Evolutionary conservation across 129 eudicot genomes (phyloP), one percentile per base, ranked within the genome.

Genomic region (Erigeron canadensis): DNA sequence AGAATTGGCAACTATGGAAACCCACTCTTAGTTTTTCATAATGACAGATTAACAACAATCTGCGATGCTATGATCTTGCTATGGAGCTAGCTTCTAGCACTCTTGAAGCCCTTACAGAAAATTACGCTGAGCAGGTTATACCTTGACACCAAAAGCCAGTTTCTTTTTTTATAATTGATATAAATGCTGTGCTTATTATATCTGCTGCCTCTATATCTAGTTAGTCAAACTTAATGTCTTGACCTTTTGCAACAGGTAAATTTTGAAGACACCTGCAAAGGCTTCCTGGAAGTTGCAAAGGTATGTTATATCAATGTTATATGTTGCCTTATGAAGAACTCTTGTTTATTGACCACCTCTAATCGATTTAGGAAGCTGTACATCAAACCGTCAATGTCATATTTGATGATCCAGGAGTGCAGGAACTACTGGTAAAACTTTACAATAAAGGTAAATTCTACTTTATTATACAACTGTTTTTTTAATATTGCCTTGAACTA

Each of bases 211-310:
- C 56, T 62, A 8, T 40, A 17, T 23, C 18, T 67, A 22, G 15
- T 59, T 58, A 42, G 17, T 61, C 56, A 15, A 54, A 22, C 77
- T 55, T 39, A 61, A 12, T 46, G 69, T 37, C 18, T 67, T 34
- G 74, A 51, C 10, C 21, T 73, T 18, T 46, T 84, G 68, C 65
- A 71, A 47, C 93, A 94, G 99, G 87, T 94, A 60, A 84, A 87
- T 81, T 94, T 94, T 94, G 99, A 94, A 73, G 99, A 94, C 74
- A 94, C 99, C 10, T 94, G 99, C 84, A 94, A 94, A 88, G 99
- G 99, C 54, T 94, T 94, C 81, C 82, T 94, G 68, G 99, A 94
- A 80, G 99, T 94, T 81, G 94, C 99, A 53, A 94, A 90, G 92
- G 98, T 89, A 79, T 45, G 60, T 47, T 71, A 17, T 50, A 40